A percentile compares a stretch with the other conserved stretches of the same genome.
Evolutionary conservation across 495 filamentous ascomycete genomes (phyloP).

Genomic region (Lasiosphaeris hirsuta): DNA sequence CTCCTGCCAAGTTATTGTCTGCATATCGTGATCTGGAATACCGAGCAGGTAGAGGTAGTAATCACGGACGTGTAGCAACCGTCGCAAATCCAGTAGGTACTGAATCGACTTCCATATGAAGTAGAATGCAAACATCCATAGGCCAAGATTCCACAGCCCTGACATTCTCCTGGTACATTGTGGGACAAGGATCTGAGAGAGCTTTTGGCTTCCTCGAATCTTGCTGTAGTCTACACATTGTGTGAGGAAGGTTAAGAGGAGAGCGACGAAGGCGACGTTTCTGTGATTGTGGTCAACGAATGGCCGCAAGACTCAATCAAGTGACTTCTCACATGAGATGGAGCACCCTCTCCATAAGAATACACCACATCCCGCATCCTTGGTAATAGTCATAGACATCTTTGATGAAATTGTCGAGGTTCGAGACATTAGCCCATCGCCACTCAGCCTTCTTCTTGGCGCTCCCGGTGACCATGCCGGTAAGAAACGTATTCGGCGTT

Average conservation of each 20-base stretch:
- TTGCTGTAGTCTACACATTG: conserved; percentile 82
- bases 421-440: conserved; percentile 91
- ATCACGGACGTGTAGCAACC: conserved; percentile 74
- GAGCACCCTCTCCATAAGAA: conserved; percentile 65
- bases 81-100: conserved; percentile 69
- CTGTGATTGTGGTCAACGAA: conserved; percentile 28
- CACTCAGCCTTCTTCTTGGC: conserved; percentile 86
- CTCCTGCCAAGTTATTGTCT: conserved; percentile 94
- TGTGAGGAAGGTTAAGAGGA: conserved; percentile 78
- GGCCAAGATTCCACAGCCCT: conserved; percentile 65
- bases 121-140: conserved; percentile 87
- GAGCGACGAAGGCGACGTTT: conserved; percentile 71
- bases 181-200: conserved; percentile 74
- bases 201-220: conserved; percentile 67
- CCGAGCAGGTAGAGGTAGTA: conserved; percentile 85
- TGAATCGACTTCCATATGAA: conserved; percentile 78
- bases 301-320: conserved; percentile 19
- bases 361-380: conserved; percentile 86
- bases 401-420: conserved; percentile 84
- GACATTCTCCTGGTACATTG: conserved; percentile 89
- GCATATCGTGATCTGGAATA: conserved; percentile 87
- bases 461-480: conserved; percentile 46
- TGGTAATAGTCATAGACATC: conserved; percentile 90
- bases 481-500: conserved; percentile 30
- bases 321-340: conserved; percentile 65